Percentiles rank a stretch among this genome's conserved stretches.
phyloP scores from a whole-genome alignment of 805 yeast genomes.

The Starmerella roubikii region DNA sequence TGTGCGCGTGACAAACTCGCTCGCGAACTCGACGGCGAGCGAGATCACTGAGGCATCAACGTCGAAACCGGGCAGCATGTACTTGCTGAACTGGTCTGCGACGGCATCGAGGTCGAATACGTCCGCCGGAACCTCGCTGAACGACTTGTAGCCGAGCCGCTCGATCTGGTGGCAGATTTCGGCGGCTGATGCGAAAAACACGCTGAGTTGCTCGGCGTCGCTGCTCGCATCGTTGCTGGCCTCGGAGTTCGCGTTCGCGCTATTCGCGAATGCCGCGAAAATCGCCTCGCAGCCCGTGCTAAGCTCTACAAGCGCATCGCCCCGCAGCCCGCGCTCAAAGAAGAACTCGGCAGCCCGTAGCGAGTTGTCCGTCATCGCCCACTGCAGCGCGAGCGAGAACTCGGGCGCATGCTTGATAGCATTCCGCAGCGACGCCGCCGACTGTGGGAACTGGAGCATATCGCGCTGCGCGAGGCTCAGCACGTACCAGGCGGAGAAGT shows the following conservation, averaged over 20 bases:
- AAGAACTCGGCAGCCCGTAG: conserved; percentile 36
- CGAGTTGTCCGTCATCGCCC: conserved; percentile 33
- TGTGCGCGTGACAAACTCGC: conserved; percentile 3
- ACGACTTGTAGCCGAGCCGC: neutral
- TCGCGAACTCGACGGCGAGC: conserved; percentile 2
- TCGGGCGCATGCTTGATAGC: conserved; percentile 13
- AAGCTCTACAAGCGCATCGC: conserved; percentile 45
- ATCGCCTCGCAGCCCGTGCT: conserved; percentile 35
- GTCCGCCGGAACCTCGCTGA: neutral
- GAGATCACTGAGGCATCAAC: neutral
- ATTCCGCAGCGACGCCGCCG: conserved; percentile 34
- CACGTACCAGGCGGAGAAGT: conserved; percentile 53
- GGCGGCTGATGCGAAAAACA: conserved; percentile 7
- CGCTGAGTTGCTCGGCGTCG: neutral
- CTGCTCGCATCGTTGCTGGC: neutral
- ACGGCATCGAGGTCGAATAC: neutral
- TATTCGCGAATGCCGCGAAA: conserved; percentile 26
- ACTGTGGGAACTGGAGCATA: conserved; percentile 51
- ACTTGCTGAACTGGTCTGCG: neutral
- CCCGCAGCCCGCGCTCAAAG: conserved; percentile 47
- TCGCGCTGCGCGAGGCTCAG: conserved; percentile 52
- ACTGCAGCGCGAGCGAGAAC: conserved; percentile 39
- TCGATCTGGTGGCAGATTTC: conserved; percentile 1
- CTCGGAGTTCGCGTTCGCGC: neutral
- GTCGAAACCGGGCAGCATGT: neutral